A percentile compares a stretch with the other conserved stretches of the same genome.
phyloP scores from a whole-genome alignment of 2,329 filamentous ascomycete genomes.

The Cladophialophora exuberans region DNA sequence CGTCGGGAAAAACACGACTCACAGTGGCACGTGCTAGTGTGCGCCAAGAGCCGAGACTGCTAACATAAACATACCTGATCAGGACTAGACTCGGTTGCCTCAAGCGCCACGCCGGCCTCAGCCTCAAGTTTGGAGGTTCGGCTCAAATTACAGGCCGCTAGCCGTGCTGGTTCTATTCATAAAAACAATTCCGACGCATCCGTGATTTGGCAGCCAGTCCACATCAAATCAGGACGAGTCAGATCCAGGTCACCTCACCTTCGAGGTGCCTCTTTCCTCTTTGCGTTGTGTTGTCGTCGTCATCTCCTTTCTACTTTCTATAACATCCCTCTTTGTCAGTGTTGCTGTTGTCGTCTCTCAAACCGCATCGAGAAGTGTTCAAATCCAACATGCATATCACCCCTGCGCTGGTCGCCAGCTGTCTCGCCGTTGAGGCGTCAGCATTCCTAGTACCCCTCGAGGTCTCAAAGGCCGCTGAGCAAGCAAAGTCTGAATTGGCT shows the following conservation, averaged over 20 bases:
- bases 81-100: no score
- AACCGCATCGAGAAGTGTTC: no score
- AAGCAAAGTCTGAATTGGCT: slow-evolving; percentile 22
- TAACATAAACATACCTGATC: no score
- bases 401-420: slow-evolving; percentile 32
- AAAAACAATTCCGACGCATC: slow-evolving; percentile 5
- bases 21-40: no score
- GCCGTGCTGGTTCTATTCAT: not conserved
- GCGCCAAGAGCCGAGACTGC: no score
- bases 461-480: slow-evolving; percentile 24
- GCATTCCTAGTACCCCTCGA: slow-evolving; percentile 34
- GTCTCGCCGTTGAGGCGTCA: slow-evolving; percentile 24
- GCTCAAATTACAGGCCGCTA: not conserved
- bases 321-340: not conserved
- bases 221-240: not conserved
- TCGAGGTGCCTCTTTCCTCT: not conserved
- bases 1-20: no score
- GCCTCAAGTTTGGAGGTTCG: not conserved
- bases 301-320: not conserved
- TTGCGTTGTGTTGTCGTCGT: not conserved
- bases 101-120: no score
- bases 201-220: not conserved
- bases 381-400: slow-evolving; percentile 25
- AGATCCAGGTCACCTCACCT: not conserved
- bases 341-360: not conserved